Conservation (phyloP, 495 filamentous ascomycete genomes). For the Neurospora cerealis region DNA sequence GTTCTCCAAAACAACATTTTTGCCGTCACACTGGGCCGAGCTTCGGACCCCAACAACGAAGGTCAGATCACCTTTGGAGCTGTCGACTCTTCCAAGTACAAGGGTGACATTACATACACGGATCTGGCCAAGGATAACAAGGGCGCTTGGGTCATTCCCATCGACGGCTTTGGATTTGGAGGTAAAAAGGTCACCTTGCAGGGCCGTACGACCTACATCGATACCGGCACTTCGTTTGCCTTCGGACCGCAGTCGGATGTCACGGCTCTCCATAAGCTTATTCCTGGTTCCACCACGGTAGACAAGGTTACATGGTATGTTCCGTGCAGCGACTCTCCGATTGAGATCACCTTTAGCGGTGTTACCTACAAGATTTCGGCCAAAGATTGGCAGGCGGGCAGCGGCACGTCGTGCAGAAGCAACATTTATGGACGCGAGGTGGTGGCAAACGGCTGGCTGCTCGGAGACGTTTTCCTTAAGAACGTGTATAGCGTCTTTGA, state of each 20-base stretch:
- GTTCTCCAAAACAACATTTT: constrained; percentile 54
- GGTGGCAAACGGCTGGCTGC: constrained; percentile 49
- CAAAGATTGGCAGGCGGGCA: constrained; percentile 56
- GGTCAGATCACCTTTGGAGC: constrained; percentile 71
- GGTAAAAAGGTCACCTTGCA: constrained; percentile 41
- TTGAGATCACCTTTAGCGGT: constrained; percentile 33
- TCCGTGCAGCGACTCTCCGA: constrained; percentile 53
- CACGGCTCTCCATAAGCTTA: constrained; percentile 48
- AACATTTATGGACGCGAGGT: constrained; percentile 49
- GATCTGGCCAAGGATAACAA: constrained; percentile 24
- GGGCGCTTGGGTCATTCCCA: constrained; percentile 55
- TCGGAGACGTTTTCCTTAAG: constrained; percentile 79
- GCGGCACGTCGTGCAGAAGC: constrained; percentile 46
- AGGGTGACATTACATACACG: constrained; percentile 56
- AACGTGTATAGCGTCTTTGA: constrained; percentile 88
- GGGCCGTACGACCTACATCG: constrained; percentile 55
- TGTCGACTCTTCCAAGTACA: constrained; percentile 53
- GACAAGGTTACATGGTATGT: constrained; percentile 51
- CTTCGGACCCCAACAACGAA: constrained; percentile 51
- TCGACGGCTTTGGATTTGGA: constrained; percentile 52
- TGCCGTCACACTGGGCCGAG: constrained; percentile 55
- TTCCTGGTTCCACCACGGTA: constrained; percentile 43
- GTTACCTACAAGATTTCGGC: constrained; percentile 52
- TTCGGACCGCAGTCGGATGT: constrained; percentile 60
- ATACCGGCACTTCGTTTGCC: constrained; percentile 72